Base-by-base conservation (phyloP, 1,284 basidiomycete genomes). In the Cryptococcus sp. region DNA sequence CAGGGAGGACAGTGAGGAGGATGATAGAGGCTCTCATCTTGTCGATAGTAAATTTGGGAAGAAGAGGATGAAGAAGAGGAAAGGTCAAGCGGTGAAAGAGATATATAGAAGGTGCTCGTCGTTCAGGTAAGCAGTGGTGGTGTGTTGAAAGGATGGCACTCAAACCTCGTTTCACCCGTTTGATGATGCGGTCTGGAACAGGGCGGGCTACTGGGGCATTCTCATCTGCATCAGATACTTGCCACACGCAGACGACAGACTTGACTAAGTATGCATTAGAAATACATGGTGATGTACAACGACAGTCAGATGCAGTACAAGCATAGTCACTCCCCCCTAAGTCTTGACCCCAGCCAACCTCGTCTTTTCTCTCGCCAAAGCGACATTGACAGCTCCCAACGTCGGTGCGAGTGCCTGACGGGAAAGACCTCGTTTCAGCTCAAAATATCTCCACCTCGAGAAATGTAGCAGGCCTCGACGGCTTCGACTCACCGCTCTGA, bases 401-500 rank as follows among this genome's bases (percentile, higher is more conserved):
- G 87, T 77, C 4, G 88, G 87, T 66, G 83, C 82, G 79, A 93
- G 81, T 0, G 85, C 88, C 86, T 90, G 21, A 43, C 52, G 39
- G 16, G 24, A 9, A 11, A n/a, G 10, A 14, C 39, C 19, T 22
- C 34, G 34, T 43, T 21, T 22, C 25, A n/a, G 21, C 22, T 44
- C 33, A n/a, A 41, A 10, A 40, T 23, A 34, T 21, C 18, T 16
- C n/a, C 14, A 12, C 42, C 12, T 11, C 14, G n/a, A n/a, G 43
- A 44, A 22, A 23, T 38, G 37, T 38, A 22, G 16, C n/a, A n/a
- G n/a, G n/a, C n/a, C n/a, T n/a, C n/a, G 35, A 43, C 21, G 5
- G 31, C 44, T 6, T 38, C 11, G 14, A 78, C 84, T 71, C 63
- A 87, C 86, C 40, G 79, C 80, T 63, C 82, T 77, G 37, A 92